These are phyloP conservation scores for Aristolochia fimbriata DNA, from an alignment of 164 flowering plant species.

Conservation along the genomic window DNA sequence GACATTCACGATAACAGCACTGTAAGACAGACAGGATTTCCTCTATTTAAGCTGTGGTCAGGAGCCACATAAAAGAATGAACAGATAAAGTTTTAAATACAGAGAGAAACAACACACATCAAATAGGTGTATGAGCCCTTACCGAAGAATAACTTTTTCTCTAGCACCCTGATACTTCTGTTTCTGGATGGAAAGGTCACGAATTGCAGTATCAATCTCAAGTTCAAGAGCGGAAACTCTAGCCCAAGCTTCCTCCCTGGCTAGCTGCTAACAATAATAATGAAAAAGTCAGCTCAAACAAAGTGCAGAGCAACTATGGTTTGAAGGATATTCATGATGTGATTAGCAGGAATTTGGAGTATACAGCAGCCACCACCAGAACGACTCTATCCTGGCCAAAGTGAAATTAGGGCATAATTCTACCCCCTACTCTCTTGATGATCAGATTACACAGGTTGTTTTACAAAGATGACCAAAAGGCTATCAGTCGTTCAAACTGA, in stretches of 20 bases:
- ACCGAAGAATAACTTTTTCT: slow-evolving; percentile 96
- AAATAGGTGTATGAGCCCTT: neutral
- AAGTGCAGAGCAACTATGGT: neutral
- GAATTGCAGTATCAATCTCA: slow-evolving; percentile 75
- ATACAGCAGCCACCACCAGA: no score
- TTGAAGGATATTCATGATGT: no score
- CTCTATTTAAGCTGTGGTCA: no score
- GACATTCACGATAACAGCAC: neutral
- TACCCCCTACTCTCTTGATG: no score
- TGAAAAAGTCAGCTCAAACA: slow-evolving; percentile 39
- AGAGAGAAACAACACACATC: neutral
- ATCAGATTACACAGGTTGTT: no score
- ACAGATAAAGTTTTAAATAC: neutral
- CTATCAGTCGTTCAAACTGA: no score
- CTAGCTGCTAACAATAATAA: slow-evolving; percentile 88
- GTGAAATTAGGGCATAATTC: no score
- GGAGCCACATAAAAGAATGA: no score
- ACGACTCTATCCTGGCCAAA: no score
- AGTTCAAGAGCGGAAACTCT: slow-evolving; percentile 88
- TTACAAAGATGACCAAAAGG: no score
- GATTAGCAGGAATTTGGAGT: no score
- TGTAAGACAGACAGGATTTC: neutral
- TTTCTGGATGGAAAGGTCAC: slow-evolving; percentile 88
- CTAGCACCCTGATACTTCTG: slow-evolving; percentile 77
- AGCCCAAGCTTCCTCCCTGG: slow-evolving; percentile 99